Evolutionary conservation across 805 yeast genomes (phyloP), one percentile per base, ranked within the genome.

Genomic region (Phaffomyces opuntiae): DNA sequence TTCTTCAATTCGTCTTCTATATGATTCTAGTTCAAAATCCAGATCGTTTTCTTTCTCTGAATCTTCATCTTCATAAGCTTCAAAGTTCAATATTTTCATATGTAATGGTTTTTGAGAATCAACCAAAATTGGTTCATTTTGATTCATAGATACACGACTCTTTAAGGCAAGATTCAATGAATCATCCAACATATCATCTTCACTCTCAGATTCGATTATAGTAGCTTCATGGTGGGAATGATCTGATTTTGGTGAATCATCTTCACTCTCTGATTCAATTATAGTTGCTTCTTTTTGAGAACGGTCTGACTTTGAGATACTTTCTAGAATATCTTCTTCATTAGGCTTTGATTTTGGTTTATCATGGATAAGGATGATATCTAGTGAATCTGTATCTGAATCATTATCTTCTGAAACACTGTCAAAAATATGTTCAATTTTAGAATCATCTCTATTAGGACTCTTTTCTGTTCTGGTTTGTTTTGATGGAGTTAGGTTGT

Each of bases 51-150:
- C 38, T 29, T 36, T n/a, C 6, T 26, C 38, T 12, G 42, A 31
- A 9, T 25, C 40, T 13, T 16, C 36, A 21, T 42, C 44, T 29
- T 36, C 44, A 36, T n/a, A 36, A 21, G 53, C 55, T 21, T 49
- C 46, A 35, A 52, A 49, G 2, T 40, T 42, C 4, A 52, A 27
- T 14, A 52, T 44, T 13, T 29, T 29, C 29, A 37, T 42, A 9
- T 31, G 17, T 32, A 14, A 14, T 14, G 34, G 34, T 32, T 32
- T 13, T 14, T 32, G 34, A 32, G 16, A 32, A 9, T 38, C 32
- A 21, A 33, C 17, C 9, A 11, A 29, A 21, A 37, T 13, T 13
- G 35, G 12, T 7, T 38, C 35, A 26, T 35, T 39, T 14, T 32
- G 34, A 16, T 38, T 19, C 9, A 17, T 4, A 11, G 31, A 25